Evolutionary conservation across 2,329 filamentous ascomycete species (phyloP), one percentile per base, ranked within the genome.

Genomic region (Xylariaceae sp.): DNA sequence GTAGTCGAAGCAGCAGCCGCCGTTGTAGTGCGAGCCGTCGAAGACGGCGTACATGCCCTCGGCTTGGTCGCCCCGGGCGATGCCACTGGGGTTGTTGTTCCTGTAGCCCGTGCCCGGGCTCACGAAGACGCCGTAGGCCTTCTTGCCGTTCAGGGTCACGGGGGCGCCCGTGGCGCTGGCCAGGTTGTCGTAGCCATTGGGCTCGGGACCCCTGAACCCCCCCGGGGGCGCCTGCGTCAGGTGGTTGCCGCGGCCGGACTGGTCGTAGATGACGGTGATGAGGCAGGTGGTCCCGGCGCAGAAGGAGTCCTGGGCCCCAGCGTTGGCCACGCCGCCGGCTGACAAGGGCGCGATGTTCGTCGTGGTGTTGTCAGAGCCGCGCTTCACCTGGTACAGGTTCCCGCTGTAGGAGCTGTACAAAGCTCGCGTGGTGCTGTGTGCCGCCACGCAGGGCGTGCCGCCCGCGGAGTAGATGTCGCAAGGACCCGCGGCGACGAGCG

Each of bases 211-310:
- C 0, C 52, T 59, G 50, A 74, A 78, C 19, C 65, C 74, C 1
- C 78, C 78, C 0, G 71, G 70, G 0, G 75, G 74, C 2, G 78
- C 80, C 46, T 76, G 76, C 0, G 71, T 79, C 3, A 83, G 73
- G 50, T 83, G 73, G 46, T 83, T 83, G 1, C 67, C 67, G 2
- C 59, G 60, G 38, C 77, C 77, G 9, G 78, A 80, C 59, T 83
- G 80, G 55, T 83, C 80, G 53, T 83, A 83, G 37, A 81, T 80
- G 50, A 75, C 67, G 1, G 70, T 71, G 53, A 83, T 82, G 16
- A 80, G 61, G 51, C 79, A 83, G 9, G 76, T 81, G 0, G 78
- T 81, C 34, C 63, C 57, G 8, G 65, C 57, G 50, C 79, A 83
- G 59, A 83, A 83, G 1, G 61, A 48, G 58, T 83, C 78, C 52